Conservation (phyloP, 2,329 filamentous ascomycete genomes). For the Fusarium duplospermum region DNA sequence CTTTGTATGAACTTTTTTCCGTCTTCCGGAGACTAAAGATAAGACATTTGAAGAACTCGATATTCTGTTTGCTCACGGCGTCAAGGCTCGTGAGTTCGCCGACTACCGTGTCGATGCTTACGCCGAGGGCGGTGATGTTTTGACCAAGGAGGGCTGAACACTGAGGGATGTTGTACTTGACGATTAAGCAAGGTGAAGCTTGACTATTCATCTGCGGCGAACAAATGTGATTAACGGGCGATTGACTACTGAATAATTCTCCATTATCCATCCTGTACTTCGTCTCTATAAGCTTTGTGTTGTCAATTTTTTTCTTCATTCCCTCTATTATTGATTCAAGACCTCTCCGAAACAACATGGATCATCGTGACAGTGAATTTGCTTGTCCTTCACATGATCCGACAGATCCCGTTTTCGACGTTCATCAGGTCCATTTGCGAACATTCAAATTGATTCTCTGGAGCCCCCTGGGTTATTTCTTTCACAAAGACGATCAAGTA, state of each 20-base stretch:
- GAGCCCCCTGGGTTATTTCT: no score
- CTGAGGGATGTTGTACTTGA: neutral
- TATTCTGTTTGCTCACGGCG: conserved; percentile 59
- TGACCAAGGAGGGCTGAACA: conserved; percentile 1
- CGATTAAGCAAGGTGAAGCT: neutral
- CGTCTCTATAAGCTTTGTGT: neutral
- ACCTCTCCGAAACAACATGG: neutral
- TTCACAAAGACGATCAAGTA: no score
- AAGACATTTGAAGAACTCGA: conserved; percentile 64
- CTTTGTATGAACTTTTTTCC: conserved; percentile 63
- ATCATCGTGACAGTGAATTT: neutral
- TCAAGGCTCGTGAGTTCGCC: conserved; percentile 54
- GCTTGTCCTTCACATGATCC: neutral
- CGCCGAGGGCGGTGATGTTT: conserved; percentile 11
- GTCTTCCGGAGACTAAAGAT: conserved; percentile 60
- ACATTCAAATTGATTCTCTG: no score
- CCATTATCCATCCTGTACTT: neutral
- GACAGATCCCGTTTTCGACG: neutral
- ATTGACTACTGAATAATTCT: neutral
- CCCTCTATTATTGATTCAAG: neutral
- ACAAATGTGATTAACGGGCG: neutral
- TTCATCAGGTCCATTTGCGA: no score
- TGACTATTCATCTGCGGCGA: neutral
- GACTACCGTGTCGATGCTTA: conserved; percentile 48
- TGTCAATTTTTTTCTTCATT: neutral